Conservation (phyloP, 2,329 filamentous ascomycete species). For the Colletotrichum orbiculare region DNA sequence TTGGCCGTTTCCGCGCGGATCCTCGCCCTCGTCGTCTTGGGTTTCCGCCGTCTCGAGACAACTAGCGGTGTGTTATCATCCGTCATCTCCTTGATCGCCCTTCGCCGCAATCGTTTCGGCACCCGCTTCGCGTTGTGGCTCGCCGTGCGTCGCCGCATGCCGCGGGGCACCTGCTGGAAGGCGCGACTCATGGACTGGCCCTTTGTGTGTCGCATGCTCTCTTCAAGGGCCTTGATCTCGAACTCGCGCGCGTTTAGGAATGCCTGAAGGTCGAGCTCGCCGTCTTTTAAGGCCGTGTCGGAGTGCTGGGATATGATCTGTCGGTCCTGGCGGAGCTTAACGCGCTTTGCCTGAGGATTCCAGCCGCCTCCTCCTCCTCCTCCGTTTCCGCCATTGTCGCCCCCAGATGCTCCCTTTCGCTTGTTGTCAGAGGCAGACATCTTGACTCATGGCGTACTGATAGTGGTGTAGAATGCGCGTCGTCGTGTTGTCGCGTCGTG, state of each 20-base stretch:
- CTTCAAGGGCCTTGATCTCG: slow-evolving; percentile 87
- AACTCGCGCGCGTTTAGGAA: slow-evolving; percentile 90
- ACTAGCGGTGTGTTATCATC: slow-evolving; percentile 93
- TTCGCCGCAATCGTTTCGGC: slow-evolving; percentile 77
- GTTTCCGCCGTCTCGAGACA: slow-evolving; percentile 71
- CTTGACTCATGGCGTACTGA: slow-evolving; percentile 20
- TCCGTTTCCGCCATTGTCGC: slow-evolving; percentile 39
- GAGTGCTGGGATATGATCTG: slow-evolving; percentile 62
- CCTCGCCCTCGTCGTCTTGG: slow-evolving; percentile 65
- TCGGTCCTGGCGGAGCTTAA: slow-evolving; percentile 59
- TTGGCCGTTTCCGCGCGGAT: slow-evolving; percentile 82
- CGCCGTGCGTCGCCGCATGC: slow-evolving; percentile 86
- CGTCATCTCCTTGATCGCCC: slow-evolving; percentile 79
- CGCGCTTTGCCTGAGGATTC: slow-evolving; percentile 53
- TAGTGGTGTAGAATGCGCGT: slow-evolving; percentile 4
- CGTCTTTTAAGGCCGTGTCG: slow-evolving; percentile 69
- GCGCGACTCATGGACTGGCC: slow-evolving; percentile 72
- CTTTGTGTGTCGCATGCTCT: slow-evolving; percentile 82
- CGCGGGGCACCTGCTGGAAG: slow-evolving; percentile 90
- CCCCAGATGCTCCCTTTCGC: slow-evolving; percentile 41
- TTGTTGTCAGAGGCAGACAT: slow-evolving; percentile 40
- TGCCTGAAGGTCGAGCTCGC: slow-evolving; percentile 84
- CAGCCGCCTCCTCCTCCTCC: slow-evolving; percentile 26
- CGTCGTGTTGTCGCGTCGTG: slow-evolving; percentile 24
- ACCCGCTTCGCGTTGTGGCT: slow-evolving; percentile 95